phyloP scores from a whole-genome alignment of 1,139 yeast genomes.

The Candida dubliniensis region DNA sequence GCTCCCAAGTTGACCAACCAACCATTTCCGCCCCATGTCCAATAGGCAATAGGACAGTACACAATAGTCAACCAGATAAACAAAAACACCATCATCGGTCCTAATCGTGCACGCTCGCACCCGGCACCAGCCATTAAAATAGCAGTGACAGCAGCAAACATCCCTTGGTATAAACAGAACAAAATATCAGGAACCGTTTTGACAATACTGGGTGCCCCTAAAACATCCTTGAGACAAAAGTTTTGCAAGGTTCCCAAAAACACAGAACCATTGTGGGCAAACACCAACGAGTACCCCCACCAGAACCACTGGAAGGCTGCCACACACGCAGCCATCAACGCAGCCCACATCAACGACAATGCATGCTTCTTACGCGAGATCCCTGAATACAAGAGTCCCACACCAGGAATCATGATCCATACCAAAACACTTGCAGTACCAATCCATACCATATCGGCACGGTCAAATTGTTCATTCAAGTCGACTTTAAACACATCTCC shows the following conservation, averaged over 20 bases:
- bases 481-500: conserved; percentile 38
- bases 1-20: conserved; percentile 85
- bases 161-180: conserved; percentile 89
- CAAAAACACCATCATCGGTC: conserved; percentile 93
- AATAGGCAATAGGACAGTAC: conserved; percentile 90
- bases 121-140: conserved; percentile 96
- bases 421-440: no score
- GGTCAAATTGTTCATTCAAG: no score
- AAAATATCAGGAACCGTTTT: conserved; percentile 78
- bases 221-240: conserved; percentile 75
- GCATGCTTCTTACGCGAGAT: conserved; percentile 92
- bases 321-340: conserved; percentile 80
- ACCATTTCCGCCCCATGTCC: conserved; percentile 95
- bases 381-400: conserved; percentile 71
- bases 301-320: conserved; percentile 93
- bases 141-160: conserved; percentile 93
- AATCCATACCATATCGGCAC: no score
- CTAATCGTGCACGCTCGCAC: conserved; percentile 93
- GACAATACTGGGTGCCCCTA: conserved; percentile 78
- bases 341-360: conserved; percentile 87
- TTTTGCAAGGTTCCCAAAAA: conserved; percentile 80
- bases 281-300: conserved; percentile 93
- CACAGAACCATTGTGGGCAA: conserved; percentile 67
- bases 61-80: conserved; percentile 96
- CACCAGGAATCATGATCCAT: no score